phyloP scores from a whole-genome alignment of 306 rosid genomes.

The Cicer pinnatifidum region DNA sequence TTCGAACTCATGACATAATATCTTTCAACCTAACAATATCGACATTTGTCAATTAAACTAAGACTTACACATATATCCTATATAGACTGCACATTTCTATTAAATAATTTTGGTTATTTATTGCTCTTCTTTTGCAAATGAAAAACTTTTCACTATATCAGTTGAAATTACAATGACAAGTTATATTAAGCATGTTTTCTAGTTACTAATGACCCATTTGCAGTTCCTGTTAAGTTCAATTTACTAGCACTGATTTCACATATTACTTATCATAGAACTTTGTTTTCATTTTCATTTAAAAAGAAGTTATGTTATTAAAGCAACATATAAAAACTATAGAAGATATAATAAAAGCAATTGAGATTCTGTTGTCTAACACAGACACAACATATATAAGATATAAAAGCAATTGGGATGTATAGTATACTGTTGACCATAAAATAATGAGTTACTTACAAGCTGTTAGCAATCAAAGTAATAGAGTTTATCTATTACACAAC shows the following conservation, averaged over 20 bases:
- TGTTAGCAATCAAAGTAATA: conserved; percentile 62
- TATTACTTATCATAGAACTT: no score
- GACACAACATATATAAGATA: neutral
- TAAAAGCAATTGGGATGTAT: conserved; percentile 4
- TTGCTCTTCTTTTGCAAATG: neutral
- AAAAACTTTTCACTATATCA: neutral
- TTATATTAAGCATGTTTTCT: neutral
- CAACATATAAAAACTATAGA: no score
- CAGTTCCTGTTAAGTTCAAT: neutral
- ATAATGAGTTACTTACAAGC: conserved; percentile 59
- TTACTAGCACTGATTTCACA: no score
- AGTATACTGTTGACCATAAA: conserved; percentile 12
- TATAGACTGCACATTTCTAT: neutral
- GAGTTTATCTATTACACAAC: conserved; percentile 54
- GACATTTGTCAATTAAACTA: no score
- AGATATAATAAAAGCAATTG: neutral
- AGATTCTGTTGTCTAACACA: neutral
- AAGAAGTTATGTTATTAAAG: no score
- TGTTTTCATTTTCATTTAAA: no score
- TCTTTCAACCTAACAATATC: no score
- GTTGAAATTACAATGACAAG: neutral
- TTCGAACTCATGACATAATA: no score
- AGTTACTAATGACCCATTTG: neutral
- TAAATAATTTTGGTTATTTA: neutral
- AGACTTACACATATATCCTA: no score